A percentile compares a stretch with the other conserved stretches of the same genome.
phyloP scores from a whole-genome alignment of 176 grass and related monocot genomes.

The Zoysia pacifica region DNA sequence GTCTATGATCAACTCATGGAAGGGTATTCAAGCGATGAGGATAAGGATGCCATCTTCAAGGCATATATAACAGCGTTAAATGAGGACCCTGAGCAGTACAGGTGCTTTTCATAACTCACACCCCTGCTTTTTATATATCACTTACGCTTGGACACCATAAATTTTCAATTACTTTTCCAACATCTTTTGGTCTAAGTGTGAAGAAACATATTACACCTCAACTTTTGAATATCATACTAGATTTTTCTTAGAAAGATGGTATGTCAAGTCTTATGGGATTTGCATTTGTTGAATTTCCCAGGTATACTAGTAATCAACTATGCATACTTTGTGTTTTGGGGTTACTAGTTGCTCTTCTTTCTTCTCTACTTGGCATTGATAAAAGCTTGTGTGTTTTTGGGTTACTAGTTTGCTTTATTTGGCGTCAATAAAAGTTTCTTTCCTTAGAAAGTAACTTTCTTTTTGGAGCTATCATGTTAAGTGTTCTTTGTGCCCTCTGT shows the following conservation, averaged over 20 bases:
- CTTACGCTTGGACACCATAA: not conserved
- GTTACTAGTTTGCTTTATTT: slow-evolving; percentile 19
- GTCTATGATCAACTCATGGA: slow-evolving; percentile 97
- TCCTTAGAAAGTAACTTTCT: slow-evolving; percentile 5
- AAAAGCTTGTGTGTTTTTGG: slow-evolving; percentile 6
- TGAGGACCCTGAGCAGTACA: slow-evolving; percentile 82
- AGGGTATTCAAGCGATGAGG: slow-evolving; percentile 76
- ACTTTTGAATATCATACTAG: not conserved
- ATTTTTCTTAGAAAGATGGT: not conserved
- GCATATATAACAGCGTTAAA: slow-evolving; percentile 82
- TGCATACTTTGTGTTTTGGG: slow-evolving; percentile 5
- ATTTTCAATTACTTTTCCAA: not conserved
- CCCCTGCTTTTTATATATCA: slow-evolving; percentile 19
- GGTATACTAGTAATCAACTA: not conserved
- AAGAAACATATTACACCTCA: slow-evolving; percentile 11
- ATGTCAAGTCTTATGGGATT: not conserved
- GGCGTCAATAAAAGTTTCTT: slow-evolving; percentile 23
- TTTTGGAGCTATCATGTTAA: slow-evolving; percentile 31
- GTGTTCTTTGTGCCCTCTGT: slow-evolving; percentile 33
- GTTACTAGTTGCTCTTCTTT: slow-evolving; percentile 16
- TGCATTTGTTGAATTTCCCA: not conserved
- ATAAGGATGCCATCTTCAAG: slow-evolving; percentile 76
- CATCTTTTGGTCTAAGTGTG: slow-evolving; percentile 1
- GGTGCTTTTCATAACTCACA: slow-evolving; percentile 47
- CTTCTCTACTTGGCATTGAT: slow-evolving; percentile 12